Evolutionary conservation across 371 early-diverging fungal genomes (phyloP).

Genomic region (Mortierella sp.): DNA sequence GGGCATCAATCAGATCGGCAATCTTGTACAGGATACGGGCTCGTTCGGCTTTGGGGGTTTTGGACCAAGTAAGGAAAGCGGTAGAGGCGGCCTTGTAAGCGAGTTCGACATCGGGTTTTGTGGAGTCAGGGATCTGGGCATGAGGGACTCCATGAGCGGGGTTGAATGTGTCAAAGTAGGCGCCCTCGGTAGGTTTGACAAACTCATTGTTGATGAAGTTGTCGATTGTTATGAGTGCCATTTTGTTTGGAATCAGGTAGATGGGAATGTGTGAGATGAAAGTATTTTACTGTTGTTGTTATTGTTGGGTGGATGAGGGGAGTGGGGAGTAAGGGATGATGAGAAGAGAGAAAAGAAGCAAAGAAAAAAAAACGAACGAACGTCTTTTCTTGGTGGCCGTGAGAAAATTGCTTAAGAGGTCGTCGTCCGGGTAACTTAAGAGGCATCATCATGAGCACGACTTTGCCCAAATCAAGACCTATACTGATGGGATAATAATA

Average conservation of each 20-base stretch:
- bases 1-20: conserved; percentile 75
- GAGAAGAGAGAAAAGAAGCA: background rate
- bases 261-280: background rate
- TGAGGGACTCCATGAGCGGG: conserved; percentile 71
- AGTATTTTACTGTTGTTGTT: background rate
- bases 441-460: background rate
- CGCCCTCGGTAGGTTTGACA: conserved; percentile 58
- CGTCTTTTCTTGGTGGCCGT: background rate
- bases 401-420: conserved; percentile 20
- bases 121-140: conserved; percentile 75
- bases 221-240: conserved; percentile 29
- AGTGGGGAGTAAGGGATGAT: conserved; percentile 1
- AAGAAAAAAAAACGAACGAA: background rate
- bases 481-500: background rate
- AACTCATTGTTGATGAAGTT: conserved; percentile 79
- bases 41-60: conserved; percentile 62
- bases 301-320: background rate
- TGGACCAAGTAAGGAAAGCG: conserved; percentile 80
- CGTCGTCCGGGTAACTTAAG: background rate
- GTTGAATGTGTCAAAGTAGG: conserved; percentile 72
- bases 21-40: conserved; percentile 66
- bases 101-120: conserved; percentile 68
- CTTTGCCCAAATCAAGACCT: background rate
- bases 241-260: conserved; percentile 1
- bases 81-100: conserved; percentile 76